Conservation (phyloP, 2,329 filamentous ascomycete species). For the Parasarocladium wereldwijsianum region DNA sequence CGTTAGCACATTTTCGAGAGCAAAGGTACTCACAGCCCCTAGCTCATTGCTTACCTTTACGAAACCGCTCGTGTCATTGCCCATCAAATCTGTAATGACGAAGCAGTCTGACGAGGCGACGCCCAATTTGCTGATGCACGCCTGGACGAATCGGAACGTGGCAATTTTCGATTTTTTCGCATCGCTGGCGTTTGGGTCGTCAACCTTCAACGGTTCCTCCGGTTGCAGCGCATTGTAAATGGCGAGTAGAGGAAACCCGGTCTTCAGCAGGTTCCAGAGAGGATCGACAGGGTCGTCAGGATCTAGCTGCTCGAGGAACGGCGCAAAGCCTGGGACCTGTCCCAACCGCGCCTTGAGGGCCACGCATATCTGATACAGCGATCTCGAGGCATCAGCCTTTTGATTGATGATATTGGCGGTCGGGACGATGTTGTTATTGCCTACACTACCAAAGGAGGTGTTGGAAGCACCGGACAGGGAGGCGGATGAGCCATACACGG, state of each 20-base stretch:
- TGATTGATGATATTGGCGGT: conserved; percentile 95
- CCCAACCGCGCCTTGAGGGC: conserved; percentile 67
- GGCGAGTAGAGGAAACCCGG: conserved; percentile 69
- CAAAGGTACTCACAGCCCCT: too few relatives aligned
- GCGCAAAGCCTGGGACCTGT: conserved; percentile 71
- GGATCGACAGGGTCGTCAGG: conserved; percentile 69
- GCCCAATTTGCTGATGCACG: conserved; percentile 68
- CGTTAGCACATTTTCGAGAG: conserved; percentile 5
- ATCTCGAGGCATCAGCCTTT: conserved; percentile 79
- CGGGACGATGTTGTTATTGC: conserved; percentile 51
- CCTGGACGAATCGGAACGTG: conserved; percentile 84
- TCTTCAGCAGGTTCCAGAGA: conserved; percentile 75
- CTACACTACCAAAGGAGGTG: conserved; percentile 29
- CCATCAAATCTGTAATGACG: conserved; percentile 80
- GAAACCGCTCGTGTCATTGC: conserved; percentile 91
- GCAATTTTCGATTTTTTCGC: conserved; percentile 73
- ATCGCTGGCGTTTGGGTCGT: conserved; percentile 45
- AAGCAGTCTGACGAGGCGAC: conserved; percentile 76
- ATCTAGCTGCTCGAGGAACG: conserved; percentile 57
- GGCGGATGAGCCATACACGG: conserved; percentile 36
- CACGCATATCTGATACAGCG: conserved; percentile 90
- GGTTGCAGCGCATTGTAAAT: conserved; percentile 82
- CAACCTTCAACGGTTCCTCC: conserved; percentile 50
- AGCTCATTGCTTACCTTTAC: conserved; percentile 83
- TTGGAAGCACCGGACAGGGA: conserved; percentile 35